Base-by-base conservation (phyloP, 768 basidiomycete species). In the Strobilomyces echinocephalus region DNA sequence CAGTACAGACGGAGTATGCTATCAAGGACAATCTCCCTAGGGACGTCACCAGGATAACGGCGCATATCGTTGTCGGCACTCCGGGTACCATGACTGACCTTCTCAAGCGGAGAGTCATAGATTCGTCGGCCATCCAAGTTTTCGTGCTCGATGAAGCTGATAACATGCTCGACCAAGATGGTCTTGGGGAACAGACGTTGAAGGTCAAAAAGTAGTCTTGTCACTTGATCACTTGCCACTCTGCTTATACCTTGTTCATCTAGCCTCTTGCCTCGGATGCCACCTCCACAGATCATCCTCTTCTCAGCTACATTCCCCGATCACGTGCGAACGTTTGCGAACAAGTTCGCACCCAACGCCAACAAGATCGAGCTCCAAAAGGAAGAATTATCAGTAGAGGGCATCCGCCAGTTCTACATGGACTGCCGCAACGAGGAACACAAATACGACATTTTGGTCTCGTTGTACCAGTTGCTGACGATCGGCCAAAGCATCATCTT, bases 401-500 rank as follows among this genome's bases (percentile, higher is more conserved):
- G 88, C 38, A 97, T 99, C 71, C 83, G 88, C 58, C 97, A 99
- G 64, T 95, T 98, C 70, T 98, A 93, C 73, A 88, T 99, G 87
- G 94, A 98, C 68, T 98, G 95, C 74, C 82, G 74, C 67, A 77
- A 88, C 66, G 95, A 91, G 66, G 84, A 91, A 33, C 85, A 92
- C 62, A 97, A 98, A 82, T 98, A 93, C 69, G 94, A 97, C 57
- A 91, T 97, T 47, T 77, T 99, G 41, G 91, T 95, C 33, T 84
- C 83, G 49, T 73, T 99, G 18, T 99, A 99, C 70, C 81, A 83
- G 53, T 76, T 97, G 34, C 75, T 99, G 68, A 95, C 94, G 2
- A 88, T 99, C 52, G 97, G 97, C 0, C 97, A 98, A 71, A 95
- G 91, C 69, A 99, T 99, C 69, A 98, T 99, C 61, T 99, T 99